A percentile compares a stretch with the other conserved stretches of the same genome.
Conservation (phyloP, 345 rosid species). For the Stellera chamaejasme region DNA sequence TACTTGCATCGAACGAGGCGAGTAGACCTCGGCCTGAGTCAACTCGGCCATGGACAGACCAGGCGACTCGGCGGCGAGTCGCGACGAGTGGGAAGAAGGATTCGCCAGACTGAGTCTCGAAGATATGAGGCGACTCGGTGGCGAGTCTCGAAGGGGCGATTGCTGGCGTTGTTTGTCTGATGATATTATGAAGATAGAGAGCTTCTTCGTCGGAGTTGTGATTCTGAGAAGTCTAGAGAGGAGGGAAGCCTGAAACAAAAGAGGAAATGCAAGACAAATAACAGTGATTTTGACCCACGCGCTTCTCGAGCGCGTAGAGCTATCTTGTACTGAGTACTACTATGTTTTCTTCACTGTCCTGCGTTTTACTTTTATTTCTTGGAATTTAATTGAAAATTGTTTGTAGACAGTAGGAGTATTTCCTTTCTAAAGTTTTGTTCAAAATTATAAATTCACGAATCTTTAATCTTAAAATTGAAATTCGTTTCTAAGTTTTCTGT, state of each 20-base stretch:
- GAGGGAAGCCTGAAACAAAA: background rate
- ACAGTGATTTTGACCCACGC: slow-evolving; percentile 10
- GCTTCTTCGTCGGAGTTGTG: background rate
- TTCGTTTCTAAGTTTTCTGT: too few species aligned
- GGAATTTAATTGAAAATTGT: too few species aligned
- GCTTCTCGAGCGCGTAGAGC: background rate
- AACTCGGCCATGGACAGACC: slow-evolving; percentile 67
- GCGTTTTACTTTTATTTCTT: background rate
- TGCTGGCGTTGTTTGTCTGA: too few species aligned
- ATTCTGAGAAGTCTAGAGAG: slow-evolving; percentile 11
- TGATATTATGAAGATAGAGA: too few species aligned
- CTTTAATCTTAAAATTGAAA: too few species aligned
- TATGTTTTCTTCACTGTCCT: background rate
- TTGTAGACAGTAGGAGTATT: too few species aligned
- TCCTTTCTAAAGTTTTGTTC: too few species aligned
- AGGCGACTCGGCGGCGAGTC: background rate
- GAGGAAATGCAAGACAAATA: background rate
- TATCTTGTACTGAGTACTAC: background rate
- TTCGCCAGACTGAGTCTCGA: too few species aligned
- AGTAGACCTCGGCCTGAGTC: slow-evolving; percentile 74
- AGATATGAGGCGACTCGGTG: too few species aligned
- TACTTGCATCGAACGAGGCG: slow-evolving; percentile 51
- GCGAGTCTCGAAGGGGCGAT: too few species aligned
- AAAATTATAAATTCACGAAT: too few species aligned
- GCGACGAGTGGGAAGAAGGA: background rate